These are phyloP conservation scores for Fistulina hepatica DNA, from an alignment of 1,284 basidiomycete species.

Conservation along the genomic window DNA sequence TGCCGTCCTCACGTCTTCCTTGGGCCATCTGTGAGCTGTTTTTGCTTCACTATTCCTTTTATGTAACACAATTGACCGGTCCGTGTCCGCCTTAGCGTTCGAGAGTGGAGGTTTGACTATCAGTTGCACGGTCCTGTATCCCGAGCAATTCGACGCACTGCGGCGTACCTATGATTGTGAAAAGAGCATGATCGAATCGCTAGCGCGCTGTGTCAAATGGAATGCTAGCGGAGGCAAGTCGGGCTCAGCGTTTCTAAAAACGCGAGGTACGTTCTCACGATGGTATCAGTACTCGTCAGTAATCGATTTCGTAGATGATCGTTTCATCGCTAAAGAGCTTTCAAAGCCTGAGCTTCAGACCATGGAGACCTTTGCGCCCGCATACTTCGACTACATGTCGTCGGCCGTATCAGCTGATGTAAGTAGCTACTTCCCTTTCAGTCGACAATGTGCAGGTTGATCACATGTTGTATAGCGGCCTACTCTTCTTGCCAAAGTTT, in stretches of 20 bases:
- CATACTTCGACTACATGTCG: constrained; percentile 97
- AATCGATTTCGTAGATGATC: constrained; percentile 59
- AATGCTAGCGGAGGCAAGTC: constrained; percentile 94
- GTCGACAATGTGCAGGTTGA: constrained; percentile 4
- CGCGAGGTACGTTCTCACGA: constrained; percentile 48
- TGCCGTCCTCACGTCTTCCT: constrained; percentile 68
- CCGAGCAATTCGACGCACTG: constrained; percentile 94
- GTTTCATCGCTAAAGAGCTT: constrained; percentile 97
- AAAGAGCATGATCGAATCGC: constrained; percentile 85
- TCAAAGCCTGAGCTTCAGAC: constrained; percentile 88
- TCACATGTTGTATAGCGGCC: constrained; percentile 52
- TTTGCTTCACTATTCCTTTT: not conserved
- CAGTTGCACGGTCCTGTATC: constrained; percentile 91
- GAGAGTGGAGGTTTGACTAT: constrained; percentile 89
- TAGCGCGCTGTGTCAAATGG: constrained; percentile 94
- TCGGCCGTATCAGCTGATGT: constrained; percentile 73
- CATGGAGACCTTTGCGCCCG: constrained; percentile 94
- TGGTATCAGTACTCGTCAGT: constrained; percentile 2
- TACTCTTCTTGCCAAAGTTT: constrained; percentile 92
- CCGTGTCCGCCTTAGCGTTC: constrained; percentile 58
- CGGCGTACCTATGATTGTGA: constrained; percentile 90
- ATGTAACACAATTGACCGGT: too few species aligned
- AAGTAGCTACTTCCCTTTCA: constrained; percentile 22
- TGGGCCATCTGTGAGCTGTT: constrained; percentile 62
- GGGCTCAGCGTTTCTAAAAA: constrained; percentile 94